A percentile compares a stretch with the other conserved stretches of the same genome.
Evolutionary conservation across 305 asterid species (phyloP).

Genomic region (Fraxinus xanthoxyloides): DNA sequence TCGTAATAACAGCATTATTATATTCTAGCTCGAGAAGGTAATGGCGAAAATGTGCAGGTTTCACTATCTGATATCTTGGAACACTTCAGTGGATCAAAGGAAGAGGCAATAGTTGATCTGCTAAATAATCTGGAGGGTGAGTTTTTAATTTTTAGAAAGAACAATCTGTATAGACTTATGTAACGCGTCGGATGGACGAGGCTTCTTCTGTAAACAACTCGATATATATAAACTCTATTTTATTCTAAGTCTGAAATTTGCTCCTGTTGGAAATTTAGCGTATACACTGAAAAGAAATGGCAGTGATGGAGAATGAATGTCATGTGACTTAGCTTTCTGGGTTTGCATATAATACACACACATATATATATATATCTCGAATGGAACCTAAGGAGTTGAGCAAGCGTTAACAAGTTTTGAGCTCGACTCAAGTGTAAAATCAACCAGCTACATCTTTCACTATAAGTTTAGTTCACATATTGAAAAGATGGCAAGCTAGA

Average conservation of each 20-base stretch:
- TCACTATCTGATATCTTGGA: constrained; percentile 46
- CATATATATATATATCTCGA: neutral
- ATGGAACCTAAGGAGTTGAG: neutral
- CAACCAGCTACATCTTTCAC: neutral
- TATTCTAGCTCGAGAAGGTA: neutral
- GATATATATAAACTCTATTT: neutral
- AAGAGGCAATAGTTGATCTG: constrained; percentile 47
- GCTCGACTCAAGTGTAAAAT: neutral
- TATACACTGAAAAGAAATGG: neutral
- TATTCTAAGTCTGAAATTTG: neutral
- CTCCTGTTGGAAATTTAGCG: neutral
- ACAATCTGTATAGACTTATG: constrained; percentile 55
- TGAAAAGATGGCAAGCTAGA: neutral
- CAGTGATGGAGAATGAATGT: neutral
- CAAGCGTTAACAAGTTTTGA: neutral
- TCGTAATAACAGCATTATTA: neutral
- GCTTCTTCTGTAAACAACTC: neutral
- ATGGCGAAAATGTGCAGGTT: constrained; percentile 46
- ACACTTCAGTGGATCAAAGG: constrained; percentile 67
- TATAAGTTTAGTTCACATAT: neutral
- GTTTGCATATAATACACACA: neutral
- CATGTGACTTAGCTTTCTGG: neutral
- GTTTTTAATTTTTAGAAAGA: constrained; percentile 64
- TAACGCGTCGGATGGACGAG: constrained; percentile 26
- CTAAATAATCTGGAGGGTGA: constrained; percentile 66